A percentile compares a stretch with the other conserved stretches of the same genome.
Conservation (phyloP, 2,329 filamentous ascomycete species). For the Byssochlamys sp. region DNA sequence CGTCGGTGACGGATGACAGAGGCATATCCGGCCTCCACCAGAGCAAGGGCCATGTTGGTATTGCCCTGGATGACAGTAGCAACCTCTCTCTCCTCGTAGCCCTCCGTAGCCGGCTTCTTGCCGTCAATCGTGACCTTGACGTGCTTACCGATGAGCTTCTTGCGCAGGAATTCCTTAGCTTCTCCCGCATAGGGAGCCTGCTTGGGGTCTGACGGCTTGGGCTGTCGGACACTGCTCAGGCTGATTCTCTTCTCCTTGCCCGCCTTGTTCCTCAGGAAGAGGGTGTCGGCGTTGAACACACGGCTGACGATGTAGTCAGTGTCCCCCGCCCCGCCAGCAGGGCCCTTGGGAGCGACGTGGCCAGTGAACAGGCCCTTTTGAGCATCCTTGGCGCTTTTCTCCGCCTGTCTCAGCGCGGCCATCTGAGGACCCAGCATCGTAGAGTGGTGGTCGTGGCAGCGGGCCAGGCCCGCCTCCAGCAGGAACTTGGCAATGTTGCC, state of each 20-base stretch:
- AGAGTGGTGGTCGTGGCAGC: constrained; percentile 92
- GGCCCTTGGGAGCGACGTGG: constrained; percentile 58
- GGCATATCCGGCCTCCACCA: constrained; percentile 88
- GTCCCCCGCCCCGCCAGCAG: constrained; percentile 50
- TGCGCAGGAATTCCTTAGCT: constrained; percentile 90
- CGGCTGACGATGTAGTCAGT: constrained; percentile 75
- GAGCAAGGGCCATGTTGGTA: constrained; percentile 72
- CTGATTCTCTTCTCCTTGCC: constrained; percentile 82
- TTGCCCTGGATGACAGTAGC: constrained; percentile 74
- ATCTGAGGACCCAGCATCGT: constrained; percentile 83
- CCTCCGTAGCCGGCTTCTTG: constrained; percentile 77
- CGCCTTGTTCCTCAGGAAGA: constrained; percentile 74
- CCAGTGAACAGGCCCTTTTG: constrained; percentile 73
- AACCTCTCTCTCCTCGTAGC: constrained; percentile 89
- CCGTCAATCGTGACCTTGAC: constrained; percentile 83
- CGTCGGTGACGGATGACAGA: constrained; percentile 91
- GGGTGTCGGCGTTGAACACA: constrained; percentile 77
- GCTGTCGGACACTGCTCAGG: constrained; percentile 84
- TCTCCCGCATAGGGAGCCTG: constrained; percentile 84
- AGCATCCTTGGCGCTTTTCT: constrained; percentile 70
- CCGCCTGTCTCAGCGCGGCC: constrained; percentile 72
- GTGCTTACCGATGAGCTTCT: constrained; percentile 90
- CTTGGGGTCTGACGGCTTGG: constrained; percentile 75
- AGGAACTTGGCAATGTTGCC: constrained; percentile 90
- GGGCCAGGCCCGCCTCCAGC: constrained; percentile 76